phyloP scores from a whole-genome alignment of 129 eudicot genomes.

The Escallonia rubra region DNA sequence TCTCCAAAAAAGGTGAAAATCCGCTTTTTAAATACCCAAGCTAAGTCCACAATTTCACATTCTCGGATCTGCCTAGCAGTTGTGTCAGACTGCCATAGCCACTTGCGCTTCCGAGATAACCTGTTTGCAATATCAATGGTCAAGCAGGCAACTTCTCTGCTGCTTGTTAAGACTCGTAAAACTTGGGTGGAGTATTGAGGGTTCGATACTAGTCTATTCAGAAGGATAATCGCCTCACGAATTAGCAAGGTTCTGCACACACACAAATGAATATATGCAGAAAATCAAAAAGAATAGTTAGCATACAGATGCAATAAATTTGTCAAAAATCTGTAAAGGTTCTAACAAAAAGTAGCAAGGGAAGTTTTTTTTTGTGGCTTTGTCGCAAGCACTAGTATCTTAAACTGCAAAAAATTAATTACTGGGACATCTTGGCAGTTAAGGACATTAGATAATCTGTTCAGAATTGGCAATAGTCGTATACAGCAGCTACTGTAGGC shows the following conservation, averaged over 20 bases:
- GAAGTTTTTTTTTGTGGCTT: neutral
- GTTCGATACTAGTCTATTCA: constrained; percentile 72
- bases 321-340: neutral
- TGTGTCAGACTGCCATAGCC: constrained; percentile 37
- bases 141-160: constrained; percentile 59
- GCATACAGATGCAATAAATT: neutral
- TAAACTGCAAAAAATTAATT: no score
- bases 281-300: neutral
- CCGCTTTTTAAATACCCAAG: constrained; percentile 54
- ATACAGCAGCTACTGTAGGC: no score
- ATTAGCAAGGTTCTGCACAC: constrained; percentile 73
- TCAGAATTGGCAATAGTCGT: no score
- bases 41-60: constrained; percentile 59
- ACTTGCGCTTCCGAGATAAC: constrained; percentile 39
- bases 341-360: neutral
- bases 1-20: constrained; percentile 61
- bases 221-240: constrained; percentile 67
- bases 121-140: constrained; percentile 59
- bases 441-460: no score
- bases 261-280: neutral
- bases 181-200: constrained; percentile 53
- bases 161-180: constrained; percentile 51
- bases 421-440: no score
- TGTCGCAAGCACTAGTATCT: no score
- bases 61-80: constrained; percentile 50